Conservation (phyloP, 73 alveolate species). For the Stentor roeselii region DNA sequence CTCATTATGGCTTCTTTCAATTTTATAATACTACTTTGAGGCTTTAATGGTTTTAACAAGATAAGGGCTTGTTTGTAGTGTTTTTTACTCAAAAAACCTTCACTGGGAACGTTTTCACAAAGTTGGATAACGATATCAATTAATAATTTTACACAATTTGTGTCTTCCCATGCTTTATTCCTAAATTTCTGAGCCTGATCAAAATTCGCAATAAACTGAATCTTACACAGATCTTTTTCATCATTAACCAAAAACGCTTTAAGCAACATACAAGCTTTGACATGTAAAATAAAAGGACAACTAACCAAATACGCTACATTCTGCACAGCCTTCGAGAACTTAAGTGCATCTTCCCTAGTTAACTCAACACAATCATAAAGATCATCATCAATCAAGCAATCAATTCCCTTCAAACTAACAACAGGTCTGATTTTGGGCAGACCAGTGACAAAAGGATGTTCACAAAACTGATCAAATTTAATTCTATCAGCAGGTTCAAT, state of each 20-base stretch:
- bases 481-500: background rate
- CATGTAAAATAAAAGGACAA: background rate
- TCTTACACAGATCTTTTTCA: background rate
- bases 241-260: background rate
- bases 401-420: background rate
- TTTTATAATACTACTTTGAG: background rate
- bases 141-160: background rate
- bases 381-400: background rate
- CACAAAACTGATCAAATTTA: background rate
- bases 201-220: background rate
- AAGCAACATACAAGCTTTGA: background rate
- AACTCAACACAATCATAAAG: no score
- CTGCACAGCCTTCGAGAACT: background rate
- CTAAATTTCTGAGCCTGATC: background rate
- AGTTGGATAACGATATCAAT: background rate
- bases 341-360: background rate
- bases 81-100: background rate
- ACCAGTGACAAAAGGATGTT: background rate
- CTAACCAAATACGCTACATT: background rate
- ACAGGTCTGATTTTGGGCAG: background rate
- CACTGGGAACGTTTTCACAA: background rate
- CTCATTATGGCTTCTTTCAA: constrained; percentile 13
- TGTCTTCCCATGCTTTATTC: background rate
- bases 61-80: background rate
- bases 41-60: background rate